These are phyloP conservation scores for Trichothecium roseum DNA, from an alignment of 2,329 filamentous ascomycete genomes.

Conservation along the genomic window DNA sequence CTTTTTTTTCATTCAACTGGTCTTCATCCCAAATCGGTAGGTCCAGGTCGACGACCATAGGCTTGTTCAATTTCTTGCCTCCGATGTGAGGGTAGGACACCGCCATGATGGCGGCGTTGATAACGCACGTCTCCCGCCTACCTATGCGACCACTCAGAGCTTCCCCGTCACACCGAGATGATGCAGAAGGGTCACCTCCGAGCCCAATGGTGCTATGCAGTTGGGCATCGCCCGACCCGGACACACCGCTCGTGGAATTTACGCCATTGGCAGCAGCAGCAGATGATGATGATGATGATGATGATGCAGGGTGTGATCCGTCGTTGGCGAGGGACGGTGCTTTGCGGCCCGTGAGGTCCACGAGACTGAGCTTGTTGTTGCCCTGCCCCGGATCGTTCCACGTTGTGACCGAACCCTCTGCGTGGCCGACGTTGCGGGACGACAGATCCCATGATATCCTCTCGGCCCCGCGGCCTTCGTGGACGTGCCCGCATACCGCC, in stretches of 20 bases:
- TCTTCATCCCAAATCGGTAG: conserved; percentile 40
- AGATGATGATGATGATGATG: conserved; percentile 1
- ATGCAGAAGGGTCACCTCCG: conserved; percentile 28
- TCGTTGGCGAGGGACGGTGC: conserved; percentile 35
- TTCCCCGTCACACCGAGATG: conserved; percentile 27
- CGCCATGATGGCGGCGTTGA: conserved; percentile 70
- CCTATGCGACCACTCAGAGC: conserved; percentile 30
- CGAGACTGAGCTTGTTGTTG: conserved; percentile 48
- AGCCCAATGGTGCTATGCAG: conserved; percentile 17
- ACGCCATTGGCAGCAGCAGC: conserved; percentile 1
- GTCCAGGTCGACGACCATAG: conserved; percentile 75
- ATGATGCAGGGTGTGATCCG: conserved; percentile 18
- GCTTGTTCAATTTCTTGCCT: conserved; percentile 61
- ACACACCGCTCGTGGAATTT: no score
- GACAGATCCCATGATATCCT: conserved; percentile 49
- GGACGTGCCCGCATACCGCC: conserved; percentile 63
- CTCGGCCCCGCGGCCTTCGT: conserved; percentile 55
- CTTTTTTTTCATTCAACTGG: no score
- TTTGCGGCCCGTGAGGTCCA: conserved; percentile 45
- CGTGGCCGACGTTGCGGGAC: conserved; percentile 26
- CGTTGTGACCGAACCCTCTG: conserved; percentile 28
- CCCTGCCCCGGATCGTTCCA: conserved; percentile 50
- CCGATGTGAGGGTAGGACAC: conserved; percentile 52
- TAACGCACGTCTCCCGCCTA: conserved; percentile 60
- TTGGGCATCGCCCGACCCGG: conserved; percentile 9